phyloP scores from a whole-genome alignment of 345 rosid genomes.

The Euphorbia pulcherrima region DNA sequence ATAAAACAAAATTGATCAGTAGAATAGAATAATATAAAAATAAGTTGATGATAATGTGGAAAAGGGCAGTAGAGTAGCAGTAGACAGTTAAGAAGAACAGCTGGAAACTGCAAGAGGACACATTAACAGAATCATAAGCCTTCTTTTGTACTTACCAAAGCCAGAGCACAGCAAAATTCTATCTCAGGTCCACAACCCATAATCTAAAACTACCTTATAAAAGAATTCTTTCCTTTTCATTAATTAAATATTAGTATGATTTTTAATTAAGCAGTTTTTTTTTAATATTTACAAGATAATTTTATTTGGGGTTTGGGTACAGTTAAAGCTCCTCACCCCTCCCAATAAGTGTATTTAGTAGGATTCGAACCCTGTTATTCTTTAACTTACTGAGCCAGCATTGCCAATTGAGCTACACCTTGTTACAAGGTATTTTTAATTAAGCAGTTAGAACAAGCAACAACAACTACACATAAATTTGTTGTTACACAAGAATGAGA shows the following conservation, averaged over 20 bases:
- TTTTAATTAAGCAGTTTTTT: no score
- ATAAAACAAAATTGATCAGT: background rate
- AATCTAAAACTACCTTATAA: background rate
- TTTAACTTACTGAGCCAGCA: no score
- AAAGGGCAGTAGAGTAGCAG: background rate
- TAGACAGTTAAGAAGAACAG: slow-evolving; percentile 25
- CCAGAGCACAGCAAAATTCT: background rate
- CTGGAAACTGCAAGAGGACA: slow-evolving; percentile 29
- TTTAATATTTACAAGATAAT: no score
- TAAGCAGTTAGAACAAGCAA: slow-evolving; percentile 3
- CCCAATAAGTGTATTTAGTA: no score
- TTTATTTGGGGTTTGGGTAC: no score
- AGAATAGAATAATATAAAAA: background rate
- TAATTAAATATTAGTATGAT: background rate
- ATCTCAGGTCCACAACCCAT: slow-evolving; percentile 25
- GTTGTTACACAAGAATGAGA: slow-evolving; percentile 7
- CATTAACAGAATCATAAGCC: slow-evolving; percentile 27
- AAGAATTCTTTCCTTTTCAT: no score
- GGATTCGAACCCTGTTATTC: no score
- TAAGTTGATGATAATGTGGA: no score
- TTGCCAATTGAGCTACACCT: no score
- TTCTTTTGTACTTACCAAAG: slow-evolving; percentile 22
- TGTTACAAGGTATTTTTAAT: no score
- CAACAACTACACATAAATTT: slow-evolving; percentile 13
- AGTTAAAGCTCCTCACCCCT: no score